Evolutionary conservation across 768 basidiomycete genomes (phyloP).

Genomic region (Podaxis sp.): DNA sequence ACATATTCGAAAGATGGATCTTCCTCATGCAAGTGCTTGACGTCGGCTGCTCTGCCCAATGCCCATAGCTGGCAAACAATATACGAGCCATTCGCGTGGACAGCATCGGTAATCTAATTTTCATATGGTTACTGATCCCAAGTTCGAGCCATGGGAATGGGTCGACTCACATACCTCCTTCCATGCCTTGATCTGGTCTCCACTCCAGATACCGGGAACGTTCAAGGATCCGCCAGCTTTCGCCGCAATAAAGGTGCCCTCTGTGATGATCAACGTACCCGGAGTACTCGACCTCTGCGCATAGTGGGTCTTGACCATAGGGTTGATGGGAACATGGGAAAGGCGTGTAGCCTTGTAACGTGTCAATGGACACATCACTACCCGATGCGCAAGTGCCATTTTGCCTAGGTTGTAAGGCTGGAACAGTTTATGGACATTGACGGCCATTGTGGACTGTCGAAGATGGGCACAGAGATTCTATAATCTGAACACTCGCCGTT

Average conservation of each 20-base stretch:
- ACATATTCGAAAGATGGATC: constrained; percentile 20
- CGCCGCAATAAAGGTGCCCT: constrained; percentile 55
- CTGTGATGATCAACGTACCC: constrained; percentile 57
- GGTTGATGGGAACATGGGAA: constrained; percentile 5
- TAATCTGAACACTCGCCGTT: neutral
- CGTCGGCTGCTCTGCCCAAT: constrained; percentile 40
- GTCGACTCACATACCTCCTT: constrained; percentile 35
- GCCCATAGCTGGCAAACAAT: constrained; percentile 61
- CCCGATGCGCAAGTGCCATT: constrained; percentile 38
- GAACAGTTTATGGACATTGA: constrained; percentile 31
- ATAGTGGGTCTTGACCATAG: constrained; percentile 43
- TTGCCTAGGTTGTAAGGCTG: constrained; percentile 38
- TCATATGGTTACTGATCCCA: neutral
- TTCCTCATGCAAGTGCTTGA: neutral
- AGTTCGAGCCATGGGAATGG: neutral
- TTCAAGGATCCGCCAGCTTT: constrained; percentile 46
- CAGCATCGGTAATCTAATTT: constrained; percentile 48
- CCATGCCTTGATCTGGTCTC: constrained; percentile 60
- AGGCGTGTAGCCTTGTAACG: constrained; percentile 16
- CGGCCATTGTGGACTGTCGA: neutral
- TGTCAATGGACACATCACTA: constrained; percentile 39
- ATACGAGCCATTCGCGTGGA: constrained; percentile 32
- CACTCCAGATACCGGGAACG: constrained; percentile 66
- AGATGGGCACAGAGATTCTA: neutral
- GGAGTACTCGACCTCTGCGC: constrained; percentile 43